phyloP scores from a whole-genome alignment of 805 yeast species.

The Myxozyma sirexii region DNA sequence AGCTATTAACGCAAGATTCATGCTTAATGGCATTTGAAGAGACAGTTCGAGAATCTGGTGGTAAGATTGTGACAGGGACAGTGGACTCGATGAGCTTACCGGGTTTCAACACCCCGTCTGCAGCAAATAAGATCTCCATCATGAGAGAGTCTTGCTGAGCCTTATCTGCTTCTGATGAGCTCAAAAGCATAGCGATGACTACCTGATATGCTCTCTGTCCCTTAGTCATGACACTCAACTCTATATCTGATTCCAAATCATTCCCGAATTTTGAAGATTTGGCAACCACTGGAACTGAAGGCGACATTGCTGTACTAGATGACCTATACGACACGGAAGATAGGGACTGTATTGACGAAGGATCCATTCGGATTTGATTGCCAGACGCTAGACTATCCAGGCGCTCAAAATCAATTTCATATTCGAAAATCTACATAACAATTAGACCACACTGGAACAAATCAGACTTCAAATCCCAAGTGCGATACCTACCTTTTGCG shows the following conservation, averaged over 20 bases:
- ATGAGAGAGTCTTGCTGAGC: not conserved
- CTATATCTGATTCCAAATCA: not conserved
- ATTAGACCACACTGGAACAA: not conserved
- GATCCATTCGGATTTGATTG: not conserved
- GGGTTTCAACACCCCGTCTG: not conserved
- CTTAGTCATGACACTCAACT: not conserved
- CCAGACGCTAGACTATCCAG: not conserved
- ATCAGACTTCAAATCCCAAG: no score
- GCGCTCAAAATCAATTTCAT: not conserved
- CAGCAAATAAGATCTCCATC: not conserved
- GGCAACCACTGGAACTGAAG: not conserved
- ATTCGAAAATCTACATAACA: conserved; percentile 2
- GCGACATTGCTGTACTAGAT: not conserved
- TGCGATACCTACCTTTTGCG: conserved; percentile 1
- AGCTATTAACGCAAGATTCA: not conserved
- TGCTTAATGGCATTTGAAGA: no score
- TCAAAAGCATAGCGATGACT: not conserved
- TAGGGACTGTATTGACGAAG: not conserved
- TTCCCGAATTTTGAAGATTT: not conserved
- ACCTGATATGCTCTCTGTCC: not conserved
- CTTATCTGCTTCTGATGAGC: not conserved
- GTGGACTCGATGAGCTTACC: not conserved
- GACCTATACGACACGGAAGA: not conserved
- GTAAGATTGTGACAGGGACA: no score
- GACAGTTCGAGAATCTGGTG: no score